Base-by-base conservation (phyloP, 352 stramenopile species). In the Globisporangium perplexum region DNA sequence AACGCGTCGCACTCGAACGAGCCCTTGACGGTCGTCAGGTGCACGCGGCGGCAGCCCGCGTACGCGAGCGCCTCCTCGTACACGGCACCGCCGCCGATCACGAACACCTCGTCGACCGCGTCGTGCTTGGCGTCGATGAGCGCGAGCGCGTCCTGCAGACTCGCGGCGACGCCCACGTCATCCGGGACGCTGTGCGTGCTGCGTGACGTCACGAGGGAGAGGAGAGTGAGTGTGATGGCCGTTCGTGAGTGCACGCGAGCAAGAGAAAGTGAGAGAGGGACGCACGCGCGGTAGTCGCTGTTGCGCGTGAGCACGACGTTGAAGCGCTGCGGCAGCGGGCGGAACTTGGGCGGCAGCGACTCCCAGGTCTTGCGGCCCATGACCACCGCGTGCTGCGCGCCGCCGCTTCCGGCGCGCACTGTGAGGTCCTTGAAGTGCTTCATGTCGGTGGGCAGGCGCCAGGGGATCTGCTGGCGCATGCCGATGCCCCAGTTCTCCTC, bases 311-410 rank as follows among this genome's bases (percentile, higher is more conserved):
- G 75, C 5, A 99, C 80, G 26, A 99, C 83, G 69, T 99, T 99
- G 52, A 94, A 81, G 22, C 98, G 89, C 45, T 94, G 90, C 26
- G 81, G 77, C 38, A 99, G 72, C 12, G 98, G 98, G 4, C 96
- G 87, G 57, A 98, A 98, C 65, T 97, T 98, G 41, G 78, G 39
- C 6, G 97, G 97, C 49, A 99, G 96, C 55, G 94, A 99, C 57
- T 99, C 91, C 95, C 96, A 99, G 18, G 98, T 99, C 74, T 99
- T 99, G 44, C 97, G 90, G 17, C 98, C 98, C 97, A 99, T 99
- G 68, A 99, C 97, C 33, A 99, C 97, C 1, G 96, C 98, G 79
- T 99, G 89, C 46, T 95, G 85, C 39, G 63, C 52, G 17, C 52
- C 51, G 28, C 44, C 17, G 11, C 22, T 3, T 17, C 26, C 51